Conservation (phyloP, 1,139 yeast genomes). For the Nakaseomyces nivariensis region DNA sequence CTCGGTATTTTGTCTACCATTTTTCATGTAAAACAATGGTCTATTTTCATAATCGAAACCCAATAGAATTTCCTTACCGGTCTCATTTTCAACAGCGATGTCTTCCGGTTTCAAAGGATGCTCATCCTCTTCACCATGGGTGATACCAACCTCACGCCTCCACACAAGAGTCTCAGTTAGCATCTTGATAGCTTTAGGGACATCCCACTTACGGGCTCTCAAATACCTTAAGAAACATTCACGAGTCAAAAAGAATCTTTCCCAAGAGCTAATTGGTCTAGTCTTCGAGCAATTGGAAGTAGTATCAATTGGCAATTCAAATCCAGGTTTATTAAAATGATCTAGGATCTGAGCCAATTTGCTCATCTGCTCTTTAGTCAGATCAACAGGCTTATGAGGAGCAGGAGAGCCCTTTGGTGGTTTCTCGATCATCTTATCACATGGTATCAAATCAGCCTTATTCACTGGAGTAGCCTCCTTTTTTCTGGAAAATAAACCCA, state of each 20-base stretch:
- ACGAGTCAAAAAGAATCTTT: slow-evolving; percentile 77
- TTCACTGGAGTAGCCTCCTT: slow-evolving; percentile 9
- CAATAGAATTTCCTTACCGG: slow-evolving; percentile 79
- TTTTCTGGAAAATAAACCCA: slow-evolving; percentile 26
- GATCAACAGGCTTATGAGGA: slow-evolving; percentile 18
- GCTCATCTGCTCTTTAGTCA: slow-evolving; percentile 44
- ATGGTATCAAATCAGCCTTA: slow-evolving; percentile 16
- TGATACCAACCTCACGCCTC: slow-evolving; percentile 87
- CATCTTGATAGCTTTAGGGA: slow-evolving; percentile 57
- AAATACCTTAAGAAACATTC: slow-evolving; percentile 82
- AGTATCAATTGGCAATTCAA: slow-evolving; percentile 25
- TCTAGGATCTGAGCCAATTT: slow-evolving; percentile 48
- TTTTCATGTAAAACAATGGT: slow-evolving; percentile 79
- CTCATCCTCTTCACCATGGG: slow-evolving; percentile 36
- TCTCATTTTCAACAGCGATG: slow-evolving; percentile 62
- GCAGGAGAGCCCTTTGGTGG: slow-evolving; percentile 22
- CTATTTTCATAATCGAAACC: slow-evolving; percentile 82
- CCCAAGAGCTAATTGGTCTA: slow-evolving; percentile 42
- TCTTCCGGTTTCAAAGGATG: slow-evolving; percentile 47
- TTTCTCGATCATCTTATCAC: slow-evolving; percentile 14
- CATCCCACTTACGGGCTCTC: slow-evolving; percentile 84
- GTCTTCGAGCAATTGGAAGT: slow-evolving; percentile 22
- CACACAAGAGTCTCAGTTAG: slow-evolving; percentile 68
- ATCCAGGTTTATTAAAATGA: slow-evolving; percentile 44
- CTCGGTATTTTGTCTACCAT: slow-evolving; percentile 89